A percentile compares a stretch with the other conserved stretches of the same genome.
Conservation (phyloP, 2,329 filamentous ascomycete species). For the Coniochaeta prunicola region DNA sequence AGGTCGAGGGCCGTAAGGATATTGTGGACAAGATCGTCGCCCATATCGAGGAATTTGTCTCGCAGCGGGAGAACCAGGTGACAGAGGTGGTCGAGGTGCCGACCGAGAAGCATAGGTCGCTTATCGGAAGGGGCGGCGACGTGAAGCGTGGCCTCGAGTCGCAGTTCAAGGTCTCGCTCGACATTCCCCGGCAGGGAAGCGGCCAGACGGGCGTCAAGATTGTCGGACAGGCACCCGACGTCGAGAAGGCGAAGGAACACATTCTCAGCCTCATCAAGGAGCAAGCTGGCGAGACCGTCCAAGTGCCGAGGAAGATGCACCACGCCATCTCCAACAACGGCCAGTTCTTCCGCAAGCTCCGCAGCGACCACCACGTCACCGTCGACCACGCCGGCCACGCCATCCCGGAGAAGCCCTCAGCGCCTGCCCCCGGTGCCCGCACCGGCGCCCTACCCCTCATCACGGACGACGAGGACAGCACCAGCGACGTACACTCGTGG, state of each 20-base stretch:
- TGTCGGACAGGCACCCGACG: slow-evolving; percentile 67
- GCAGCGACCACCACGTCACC: slow-evolving; percentile 78
- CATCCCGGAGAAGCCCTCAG: slow-evolving; percentile 61
- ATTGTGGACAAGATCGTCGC: slow-evolving; percentile 85
- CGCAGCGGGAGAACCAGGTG: slow-evolving; percentile 77
- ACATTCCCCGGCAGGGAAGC: slow-evolving; percentile 85
- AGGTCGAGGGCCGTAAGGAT: slow-evolving; percentile 74
- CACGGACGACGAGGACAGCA: slow-evolving; percentile 69
- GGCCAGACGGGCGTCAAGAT: slow-evolving; percentile 82
- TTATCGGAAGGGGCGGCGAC: slow-evolving; percentile 90
- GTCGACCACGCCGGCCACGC: slow-evolving; percentile 84
- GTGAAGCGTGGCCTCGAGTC: slow-evolving; percentile 78
- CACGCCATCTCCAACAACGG: slow-evolving; percentile 82
- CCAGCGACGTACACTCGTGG: slow-evolving; percentile 71
- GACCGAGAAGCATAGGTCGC: slow-evolving; percentile 77
- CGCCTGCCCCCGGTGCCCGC: slow-evolving; percentile 40
- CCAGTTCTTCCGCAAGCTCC: slow-evolving; percentile 85
- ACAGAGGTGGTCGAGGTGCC: slow-evolving; percentile 75
- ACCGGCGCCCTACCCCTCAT: slow-evolving; percentile 74
- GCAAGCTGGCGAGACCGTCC: slow-evolving; percentile 80
- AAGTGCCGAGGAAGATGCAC: slow-evolving; percentile 76
- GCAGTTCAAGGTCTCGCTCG: slow-evolving; percentile 78
- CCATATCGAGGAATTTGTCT: slow-evolving; percentile 73
- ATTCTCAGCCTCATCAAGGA: slow-evolving; percentile 74
- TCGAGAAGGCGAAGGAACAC: slow-evolving; percentile 81